Conservation (phyloP, 2,329 filamentous ascomycete species). For the Acrodontium crateriforme region DNA sequence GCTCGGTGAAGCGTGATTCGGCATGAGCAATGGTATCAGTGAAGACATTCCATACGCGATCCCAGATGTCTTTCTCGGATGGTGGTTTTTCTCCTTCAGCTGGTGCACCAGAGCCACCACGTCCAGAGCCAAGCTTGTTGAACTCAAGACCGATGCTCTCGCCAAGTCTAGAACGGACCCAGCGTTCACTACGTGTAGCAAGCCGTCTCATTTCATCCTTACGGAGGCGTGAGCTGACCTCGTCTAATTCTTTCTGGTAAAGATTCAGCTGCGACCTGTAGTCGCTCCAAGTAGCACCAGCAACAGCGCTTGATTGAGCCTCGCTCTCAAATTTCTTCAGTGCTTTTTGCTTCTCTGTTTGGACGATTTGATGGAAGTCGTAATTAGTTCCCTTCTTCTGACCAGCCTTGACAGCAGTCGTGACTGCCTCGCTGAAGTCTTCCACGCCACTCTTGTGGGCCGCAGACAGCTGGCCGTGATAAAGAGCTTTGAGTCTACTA, state of each 20-base stretch:
- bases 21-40: conserved; percentile 71
- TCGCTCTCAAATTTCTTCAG: conserved; percentile 63
- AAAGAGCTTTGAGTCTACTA: conserved; percentile 72
- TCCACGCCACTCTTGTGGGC: conserved; percentile 79
- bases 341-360: conserved; percentile 63
- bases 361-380: conserved; percentile 91
- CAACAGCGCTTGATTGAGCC: conserved; percentile 59
- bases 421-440: conserved; percentile 77
- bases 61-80: conserved; percentile 81
- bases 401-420: conserved; percentile 72
- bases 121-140: conserved; percentile 84
- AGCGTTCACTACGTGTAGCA: conserved; percentile 80
- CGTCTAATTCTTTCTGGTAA: conserved; percentile 82
- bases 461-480: conserved; percentile 73
- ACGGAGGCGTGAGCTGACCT: conserved; percentile 69
- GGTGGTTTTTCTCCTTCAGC: conserved; percentile 60
- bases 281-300: conserved; percentile 75
- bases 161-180: conserved; percentile 75
- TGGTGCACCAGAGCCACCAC: conserved; percentile 67
- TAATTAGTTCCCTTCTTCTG: conserved; percentile 86
- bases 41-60: conserved; percentile 84
- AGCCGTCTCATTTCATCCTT: conserved; percentile 94
- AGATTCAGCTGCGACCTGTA: conserved; percentile 67
- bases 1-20: conserved; percentile 70
- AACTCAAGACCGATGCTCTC: conserved; percentile 89